These are phyloP conservation scores for Tilletia setariae DNA, from an alignment of 1,284 basidiomycete species.

Conservation along the genomic window DNA sequence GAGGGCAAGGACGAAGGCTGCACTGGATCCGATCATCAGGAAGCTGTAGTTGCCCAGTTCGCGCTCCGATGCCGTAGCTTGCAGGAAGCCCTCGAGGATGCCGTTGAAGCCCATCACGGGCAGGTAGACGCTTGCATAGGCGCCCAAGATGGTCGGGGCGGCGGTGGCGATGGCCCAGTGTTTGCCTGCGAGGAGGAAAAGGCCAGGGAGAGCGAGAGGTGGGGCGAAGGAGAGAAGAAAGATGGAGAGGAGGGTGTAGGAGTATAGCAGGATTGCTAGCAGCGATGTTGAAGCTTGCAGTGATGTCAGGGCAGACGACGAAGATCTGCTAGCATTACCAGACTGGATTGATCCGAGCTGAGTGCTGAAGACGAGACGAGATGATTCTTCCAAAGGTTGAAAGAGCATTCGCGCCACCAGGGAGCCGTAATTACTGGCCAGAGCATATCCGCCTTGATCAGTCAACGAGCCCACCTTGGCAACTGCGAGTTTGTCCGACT, in stretches of 20 bases:
- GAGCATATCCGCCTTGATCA: constrained; percentile 52
- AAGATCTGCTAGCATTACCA: neutral
- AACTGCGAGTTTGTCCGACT: constrained; percentile 77
- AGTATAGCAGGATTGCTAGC: constrained; percentile 31
- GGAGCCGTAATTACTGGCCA: constrained; percentile 51
- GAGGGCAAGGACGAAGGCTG: constrained; percentile 30
- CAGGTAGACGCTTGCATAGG: constrained; percentile 41
- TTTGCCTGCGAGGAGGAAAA: constrained; percentile 44
- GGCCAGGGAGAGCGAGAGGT: constrained; percentile 34
- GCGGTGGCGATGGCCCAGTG: constrained; percentile 37
- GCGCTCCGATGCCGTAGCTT: constrained; percentile 30
- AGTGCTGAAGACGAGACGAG: constrained; percentile 34
- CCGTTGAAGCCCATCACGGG: constrained; percentile 52
- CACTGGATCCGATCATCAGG: constrained; percentile 36
- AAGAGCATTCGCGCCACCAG: constrained; percentile 48
- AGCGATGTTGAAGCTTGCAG: constrained; percentile 16
- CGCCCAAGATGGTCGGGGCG: constrained; percentile 38
- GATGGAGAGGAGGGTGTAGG: constrained; percentile 35
- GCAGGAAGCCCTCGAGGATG: constrained; percentile 48
- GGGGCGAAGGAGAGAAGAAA: constrained; percentile 36
- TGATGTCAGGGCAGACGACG: no score
- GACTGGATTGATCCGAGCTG: constrained; percentile 14
- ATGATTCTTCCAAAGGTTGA: constrained; percentile 50
- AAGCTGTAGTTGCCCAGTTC: constrained; percentile 35
- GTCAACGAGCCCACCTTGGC: constrained; percentile 39